A percentile compares a stretch with the other conserved stretches of the same genome.
phyloP scores from a whole-genome alignment of 768 basidiomycete genomes.

The Wakefieldia striispora region DNA sequence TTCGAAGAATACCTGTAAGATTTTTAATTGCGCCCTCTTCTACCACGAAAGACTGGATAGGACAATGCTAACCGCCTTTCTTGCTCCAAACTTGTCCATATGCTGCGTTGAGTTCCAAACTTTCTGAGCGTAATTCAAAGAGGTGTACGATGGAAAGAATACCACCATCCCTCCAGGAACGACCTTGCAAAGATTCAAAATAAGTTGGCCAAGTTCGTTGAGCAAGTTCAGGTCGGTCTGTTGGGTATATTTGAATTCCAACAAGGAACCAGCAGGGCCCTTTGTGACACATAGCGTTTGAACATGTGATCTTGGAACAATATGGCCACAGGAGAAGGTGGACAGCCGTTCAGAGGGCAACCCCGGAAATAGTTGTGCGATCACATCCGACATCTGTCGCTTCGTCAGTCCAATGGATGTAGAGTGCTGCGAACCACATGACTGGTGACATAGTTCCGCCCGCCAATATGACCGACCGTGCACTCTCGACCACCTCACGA shows the following conservation, averaged over 20 bases:
- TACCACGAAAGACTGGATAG: background rate
- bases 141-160: constrained; percentile 91
- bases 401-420: constrained; percentile 4
- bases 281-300: constrained; percentile 69
- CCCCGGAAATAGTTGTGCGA: constrained; percentile 73
- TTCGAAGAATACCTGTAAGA: constrained; percentile 81
- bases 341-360: constrained; percentile 60
- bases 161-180: constrained; percentile 89
- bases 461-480: constrained; percentile 84
- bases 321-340: constrained; percentile 89
- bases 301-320: constrained; percentile 80
- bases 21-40: background rate
- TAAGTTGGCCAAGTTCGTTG: constrained; percentile 76
- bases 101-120: constrained; percentile 65
- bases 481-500: constrained; percentile 74
- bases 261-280: constrained; percentile 68
- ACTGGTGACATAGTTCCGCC: constrained; percentile 99
- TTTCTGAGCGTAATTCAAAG: constrained; percentile 63
- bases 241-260: constrained; percentile 81
- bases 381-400: constrained; percentile 80
- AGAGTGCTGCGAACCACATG: constrained; percentile 18
- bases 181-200: constrained; percentile 76
- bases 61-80: constrained; percentile 63
- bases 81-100: constrained; percentile 57
- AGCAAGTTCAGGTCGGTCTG: constrained; percentile 67